phyloP scores from a whole-genome alignment of 352 stramenopile species.

The Phytophthora ohioensis region DNA sequence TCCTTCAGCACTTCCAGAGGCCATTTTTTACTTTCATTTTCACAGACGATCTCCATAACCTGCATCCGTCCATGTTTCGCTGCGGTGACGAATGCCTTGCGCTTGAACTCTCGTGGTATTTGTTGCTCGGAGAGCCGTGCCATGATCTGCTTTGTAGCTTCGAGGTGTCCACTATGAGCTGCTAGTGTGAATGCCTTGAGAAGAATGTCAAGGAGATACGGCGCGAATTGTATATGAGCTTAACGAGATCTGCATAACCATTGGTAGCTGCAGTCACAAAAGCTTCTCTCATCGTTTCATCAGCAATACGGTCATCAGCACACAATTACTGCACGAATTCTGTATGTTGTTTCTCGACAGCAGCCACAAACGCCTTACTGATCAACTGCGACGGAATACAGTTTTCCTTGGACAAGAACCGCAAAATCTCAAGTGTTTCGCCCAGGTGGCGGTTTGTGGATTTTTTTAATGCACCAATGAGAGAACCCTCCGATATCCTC shows the following conservation, averaged over 20 bases:
- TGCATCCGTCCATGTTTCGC: neutral
- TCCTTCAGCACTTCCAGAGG: neutral
- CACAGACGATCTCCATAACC: neutral
- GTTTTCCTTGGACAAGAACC: neutral
- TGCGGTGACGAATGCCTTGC: neutral
- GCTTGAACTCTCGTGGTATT: neutral
- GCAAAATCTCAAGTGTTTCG: neutral
- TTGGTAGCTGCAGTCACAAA: slow-evolving; percentile 3
- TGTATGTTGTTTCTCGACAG: neutral
- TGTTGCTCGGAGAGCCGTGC: neutral
- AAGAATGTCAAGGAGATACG: neutral
- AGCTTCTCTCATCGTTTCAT: neutral
- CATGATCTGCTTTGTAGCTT: neutral
- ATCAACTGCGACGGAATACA: neutral
- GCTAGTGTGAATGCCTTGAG: neutral
- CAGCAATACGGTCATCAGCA: neutral
- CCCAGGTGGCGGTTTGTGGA: neutral
- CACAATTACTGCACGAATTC: neutral
- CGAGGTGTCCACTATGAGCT: neutral
- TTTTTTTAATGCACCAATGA: neutral
- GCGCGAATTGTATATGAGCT: neutral
- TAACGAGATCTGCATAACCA: neutral
- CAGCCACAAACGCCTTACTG: neutral
- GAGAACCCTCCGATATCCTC: neutral
- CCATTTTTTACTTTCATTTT: neutral